Conservation (phyloP, 441 rosid species). For the Adansonia gregorii region DNA sequence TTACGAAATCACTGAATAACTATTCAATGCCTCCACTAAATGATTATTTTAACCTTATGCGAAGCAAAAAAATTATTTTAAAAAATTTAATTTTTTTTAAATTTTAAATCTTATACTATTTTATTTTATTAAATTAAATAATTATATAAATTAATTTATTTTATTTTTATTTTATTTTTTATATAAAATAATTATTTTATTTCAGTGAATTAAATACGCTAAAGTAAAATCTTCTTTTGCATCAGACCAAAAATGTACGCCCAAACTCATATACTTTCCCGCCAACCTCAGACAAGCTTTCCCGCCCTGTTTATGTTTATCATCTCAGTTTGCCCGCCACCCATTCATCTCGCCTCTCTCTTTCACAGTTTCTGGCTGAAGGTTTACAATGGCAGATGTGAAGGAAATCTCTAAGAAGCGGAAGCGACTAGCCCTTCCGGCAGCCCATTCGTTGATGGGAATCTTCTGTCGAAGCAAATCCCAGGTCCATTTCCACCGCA, state of each 20-base stretch:
- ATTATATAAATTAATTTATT: no score
- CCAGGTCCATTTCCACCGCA: slow-evolving; percentile 30
- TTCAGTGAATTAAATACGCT: no score
- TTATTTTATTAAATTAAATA: no score
- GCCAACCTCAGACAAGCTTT: slow-evolving; percentile 19
- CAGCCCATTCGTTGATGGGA: slow-evolving; percentile 24
- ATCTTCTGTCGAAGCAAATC: slow-evolving; percentile 44
- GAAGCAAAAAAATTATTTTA: no score
- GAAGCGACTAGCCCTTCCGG: slow-evolving; percentile 37
- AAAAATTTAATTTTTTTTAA: no score
- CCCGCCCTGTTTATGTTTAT: slow-evolving; percentile 22
- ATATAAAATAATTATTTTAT: no score
- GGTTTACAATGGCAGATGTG: slow-evolving; percentile 40
- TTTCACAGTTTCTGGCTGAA: not conserved
- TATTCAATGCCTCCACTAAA: no score
- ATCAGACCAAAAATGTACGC: not conserved
- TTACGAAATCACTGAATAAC: no score
- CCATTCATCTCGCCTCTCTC: not conserved
- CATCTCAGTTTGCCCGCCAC: slow-evolving; percentile 13
- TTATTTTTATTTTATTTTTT: no score
- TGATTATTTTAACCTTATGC: no score
- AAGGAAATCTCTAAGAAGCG: slow-evolving; percentile 40
- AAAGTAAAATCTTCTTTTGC: no score
- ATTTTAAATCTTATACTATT: no score
- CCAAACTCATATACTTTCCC: slow-evolving; percentile 23